These are phyloP conservation scores for Phaeosphaeriaceae sp. DNA, from an alignment of 2,329 filamentous ascomycete genomes.

Conservation along the genomic window DNA sequence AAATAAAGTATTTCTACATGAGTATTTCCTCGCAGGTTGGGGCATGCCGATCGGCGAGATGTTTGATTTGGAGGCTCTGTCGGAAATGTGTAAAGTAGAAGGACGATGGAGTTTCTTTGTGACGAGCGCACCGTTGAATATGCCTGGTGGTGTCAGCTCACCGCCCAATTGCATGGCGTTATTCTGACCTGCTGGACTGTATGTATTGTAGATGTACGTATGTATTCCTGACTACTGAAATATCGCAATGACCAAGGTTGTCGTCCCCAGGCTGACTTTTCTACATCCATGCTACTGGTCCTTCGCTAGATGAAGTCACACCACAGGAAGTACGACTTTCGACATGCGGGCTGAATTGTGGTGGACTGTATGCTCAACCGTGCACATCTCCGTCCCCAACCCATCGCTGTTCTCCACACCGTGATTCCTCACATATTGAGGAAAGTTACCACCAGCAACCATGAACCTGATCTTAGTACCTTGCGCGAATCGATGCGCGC, in stretches of 20 bases:
- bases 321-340: neutral
- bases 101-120: conserved; percentile 54
- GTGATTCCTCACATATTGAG: conserved; percentile 14
- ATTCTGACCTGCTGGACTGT: conserved; percentile 22
- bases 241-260: too few species aligned
- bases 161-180: conserved; percentile 46
- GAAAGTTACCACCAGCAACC: conserved; percentile 15
- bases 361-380: conserved; percentile 12
- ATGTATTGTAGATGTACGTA: too few species aligned
- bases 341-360: conserved; percentile 4
- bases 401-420: conserved; percentile 5
- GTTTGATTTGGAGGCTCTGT: conserved; percentile 54
- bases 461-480: conserved; percentile 15
- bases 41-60: conserved; percentile 52
- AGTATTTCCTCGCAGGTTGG: conserved; percentile 53
- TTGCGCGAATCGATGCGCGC: conserved; percentile 16
- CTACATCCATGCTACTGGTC: neutral
- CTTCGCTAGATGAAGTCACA: neutral
- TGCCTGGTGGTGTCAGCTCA: conserved; percentile 46
- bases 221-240: too few species aligned
- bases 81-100: conserved; percentile 46
- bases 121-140: conserved; percentile 53
- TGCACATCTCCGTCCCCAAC: conserved; percentile 6
- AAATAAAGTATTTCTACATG: conserved; percentile 18
- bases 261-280: too few species aligned